Conservation (phyloP, 257 asterid genomes). For the Plantago major region DNA sequence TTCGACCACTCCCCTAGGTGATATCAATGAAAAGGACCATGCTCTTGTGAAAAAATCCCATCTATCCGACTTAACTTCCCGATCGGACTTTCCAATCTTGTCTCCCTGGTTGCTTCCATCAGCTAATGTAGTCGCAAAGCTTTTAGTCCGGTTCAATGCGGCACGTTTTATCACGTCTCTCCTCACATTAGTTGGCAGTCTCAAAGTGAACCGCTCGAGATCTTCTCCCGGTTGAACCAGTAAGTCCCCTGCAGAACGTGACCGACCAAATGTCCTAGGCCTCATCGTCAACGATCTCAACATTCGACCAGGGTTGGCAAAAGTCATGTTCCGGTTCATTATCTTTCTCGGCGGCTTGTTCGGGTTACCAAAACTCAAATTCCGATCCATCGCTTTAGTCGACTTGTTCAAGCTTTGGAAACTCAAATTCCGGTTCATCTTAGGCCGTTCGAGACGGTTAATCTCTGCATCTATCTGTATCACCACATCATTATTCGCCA, state of each 20-base stretch:
- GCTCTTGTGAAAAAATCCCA: conserved; percentile 4
- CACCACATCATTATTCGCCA: conserved; percentile 19
- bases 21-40: background rate
- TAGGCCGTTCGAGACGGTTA: background rate
- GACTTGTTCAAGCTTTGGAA: background rate
- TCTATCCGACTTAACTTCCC: conserved; percentile 4
- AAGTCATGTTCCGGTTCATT: conserved; percentile 10
- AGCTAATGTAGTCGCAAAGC: background rate
- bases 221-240: conserved; percentile 35
- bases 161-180: conserved; percentile 39
- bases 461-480: conserved; percentile 21
- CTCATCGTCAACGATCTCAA: conserved; percentile 25
- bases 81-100: background rate
- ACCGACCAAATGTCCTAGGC: conserved; percentile 26
- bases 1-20: background rate
- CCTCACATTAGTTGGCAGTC: conserved; percentile 37
- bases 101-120: background rate
- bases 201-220: conserved; percentile 42
- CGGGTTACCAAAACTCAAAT: conserved; percentile 4
- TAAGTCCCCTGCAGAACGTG: conserved; percentile 29
- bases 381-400: background rate
- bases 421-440: conserved; percentile 1
- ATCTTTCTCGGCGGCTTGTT: conserved; percentile 12
- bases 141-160: conserved; percentile 1
- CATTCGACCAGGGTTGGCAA: background rate